Conservation (phyloP, 495 filamentous ascomycete genomes). For the Aspergillus conjunctus region DNA sequence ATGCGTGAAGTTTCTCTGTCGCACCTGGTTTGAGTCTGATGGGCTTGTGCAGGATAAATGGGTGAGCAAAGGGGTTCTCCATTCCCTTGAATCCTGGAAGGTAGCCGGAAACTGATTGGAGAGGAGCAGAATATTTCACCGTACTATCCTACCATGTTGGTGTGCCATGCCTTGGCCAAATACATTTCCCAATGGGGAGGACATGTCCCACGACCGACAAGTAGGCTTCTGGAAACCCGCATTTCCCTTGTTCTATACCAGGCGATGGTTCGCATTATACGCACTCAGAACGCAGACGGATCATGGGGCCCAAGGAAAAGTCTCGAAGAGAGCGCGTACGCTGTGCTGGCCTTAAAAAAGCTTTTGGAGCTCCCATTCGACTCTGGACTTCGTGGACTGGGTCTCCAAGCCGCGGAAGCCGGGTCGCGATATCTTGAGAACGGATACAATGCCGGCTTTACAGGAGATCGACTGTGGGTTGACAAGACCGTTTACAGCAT, state of each 20-base stretch:
- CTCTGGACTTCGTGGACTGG: not conserved
- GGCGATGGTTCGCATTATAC: not conserved
- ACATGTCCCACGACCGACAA: not conserved
- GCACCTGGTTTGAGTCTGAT: not conserved
- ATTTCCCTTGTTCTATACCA: not conserved
- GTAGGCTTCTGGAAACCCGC: not conserved
- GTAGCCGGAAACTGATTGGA: not conserved
- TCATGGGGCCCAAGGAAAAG: conserved; percentile 31
- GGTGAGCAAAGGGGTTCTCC: not conserved
- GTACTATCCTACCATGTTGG: not conserved
- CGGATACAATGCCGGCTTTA: not conserved
- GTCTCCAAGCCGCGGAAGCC: not conserved
- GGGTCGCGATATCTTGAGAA: not conserved
- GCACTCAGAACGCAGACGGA: conserved; percentile 26
- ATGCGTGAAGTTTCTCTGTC: conserved; percentile 26
- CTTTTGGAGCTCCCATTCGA: not conserved
- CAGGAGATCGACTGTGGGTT: conserved; percentile 35
- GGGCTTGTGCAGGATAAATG: conserved; percentile 23
- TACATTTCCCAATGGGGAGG: not conserved
- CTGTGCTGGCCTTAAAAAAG: conserved; percentile 5
- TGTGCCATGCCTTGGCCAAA: not conserved
- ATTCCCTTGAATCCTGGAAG: not conserved
- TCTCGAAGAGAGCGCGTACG: conserved; percentile 27
- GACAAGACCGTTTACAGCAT: conserved; percentile 43
- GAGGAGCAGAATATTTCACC: not conserved